These are phyloP conservation scores for Naegleria fowleri DNA, from an alignment of 208 protist genomes.

Conservation along the genomic window DNA sequence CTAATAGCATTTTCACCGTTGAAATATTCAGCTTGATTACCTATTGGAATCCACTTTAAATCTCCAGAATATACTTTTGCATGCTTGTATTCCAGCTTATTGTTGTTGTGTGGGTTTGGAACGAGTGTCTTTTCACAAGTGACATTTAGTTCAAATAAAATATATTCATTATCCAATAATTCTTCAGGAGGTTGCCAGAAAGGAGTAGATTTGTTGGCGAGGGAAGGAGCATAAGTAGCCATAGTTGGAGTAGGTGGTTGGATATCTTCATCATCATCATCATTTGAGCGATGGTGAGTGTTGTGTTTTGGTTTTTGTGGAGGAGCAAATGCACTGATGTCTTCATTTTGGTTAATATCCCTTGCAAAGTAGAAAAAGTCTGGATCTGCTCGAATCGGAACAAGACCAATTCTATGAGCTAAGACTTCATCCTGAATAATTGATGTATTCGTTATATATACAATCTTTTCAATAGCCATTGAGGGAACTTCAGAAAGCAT, in stretches of 20 bases:
- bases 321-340: neutral
- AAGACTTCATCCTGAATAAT: conserved; percentile 95
- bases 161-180: neutral
- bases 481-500: conserved; percentile 94
- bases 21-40: conserved; percentile 52
- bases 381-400: conserved; percentile 93
- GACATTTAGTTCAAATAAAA: conserved; percentile 13
- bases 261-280: neutral
- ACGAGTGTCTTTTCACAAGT: neutral
- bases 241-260: neutral
- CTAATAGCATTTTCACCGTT: conserved; percentile 50
- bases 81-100: conserved; percentile 57
- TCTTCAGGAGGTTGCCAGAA: neutral
- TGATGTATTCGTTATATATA: conserved; percentile 94
- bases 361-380: conserved; percentile 72
- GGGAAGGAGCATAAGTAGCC: neutral
- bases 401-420: conserved; percentile 90
- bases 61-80: conserved; percentile 77
- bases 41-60: conserved; percentile 81
- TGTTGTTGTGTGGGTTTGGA: conserved; percentile 14
- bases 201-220: neutral
- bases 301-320: neutral
- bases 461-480: conserved; percentile 94
- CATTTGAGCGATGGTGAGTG: neutral
- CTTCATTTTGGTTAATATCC: conserved; percentile 25